Conservation (phyloP, 352 stramenopile species). For the Pythium vanterpoolii region DNA sequence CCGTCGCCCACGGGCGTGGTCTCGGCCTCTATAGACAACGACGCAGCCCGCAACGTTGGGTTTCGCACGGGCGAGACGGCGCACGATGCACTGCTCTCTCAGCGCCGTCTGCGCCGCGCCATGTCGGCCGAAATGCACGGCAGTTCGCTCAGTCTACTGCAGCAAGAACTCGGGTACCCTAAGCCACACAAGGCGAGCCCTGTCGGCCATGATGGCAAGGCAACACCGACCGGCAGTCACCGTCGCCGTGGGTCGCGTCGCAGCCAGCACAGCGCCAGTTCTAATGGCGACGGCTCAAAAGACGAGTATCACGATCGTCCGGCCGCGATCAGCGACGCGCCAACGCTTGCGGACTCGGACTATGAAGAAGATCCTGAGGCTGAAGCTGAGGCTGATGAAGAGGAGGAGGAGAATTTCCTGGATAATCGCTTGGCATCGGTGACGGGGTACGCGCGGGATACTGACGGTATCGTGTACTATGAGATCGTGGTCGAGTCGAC, state of each 20-base stretch:
- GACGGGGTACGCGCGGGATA: conserved; percentile 70
- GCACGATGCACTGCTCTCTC: conserved; percentile 8
- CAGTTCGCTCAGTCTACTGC: conserved; percentile 49
- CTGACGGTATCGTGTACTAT: conserved; percentile 75
- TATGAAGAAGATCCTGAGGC: conserved; percentile 11
- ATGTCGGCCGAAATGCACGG: conserved; percentile 52
- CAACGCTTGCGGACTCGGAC: conserved; percentile 7
- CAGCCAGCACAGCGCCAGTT: conserved; percentile 23
- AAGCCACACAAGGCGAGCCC: neutral
- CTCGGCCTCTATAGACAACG: neutral
- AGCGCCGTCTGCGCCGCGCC: conserved; percentile 33
- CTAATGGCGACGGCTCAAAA: conserved; percentile 26
- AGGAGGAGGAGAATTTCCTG: conserved; percentile 73
- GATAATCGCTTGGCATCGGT: conserved; percentile 60
- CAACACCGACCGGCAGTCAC: neutral
- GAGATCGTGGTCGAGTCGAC: conserved; percentile 69
- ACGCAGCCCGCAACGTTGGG: neutral
- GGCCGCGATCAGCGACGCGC: conserved; percentile 22
- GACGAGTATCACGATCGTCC: conserved; percentile 21
- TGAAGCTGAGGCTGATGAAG: conserved; percentile 26
- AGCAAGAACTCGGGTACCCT: conserved; percentile 77
- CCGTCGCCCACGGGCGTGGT: neutral
- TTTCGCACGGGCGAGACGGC: conserved; percentile 1
- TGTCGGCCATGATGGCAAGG: neutral
- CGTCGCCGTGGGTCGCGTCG: neutral